phyloP scores from a whole-genome alignment of 2,329 filamentous ascomycete species.

The Pleochaeta shiraiana region DNA sequence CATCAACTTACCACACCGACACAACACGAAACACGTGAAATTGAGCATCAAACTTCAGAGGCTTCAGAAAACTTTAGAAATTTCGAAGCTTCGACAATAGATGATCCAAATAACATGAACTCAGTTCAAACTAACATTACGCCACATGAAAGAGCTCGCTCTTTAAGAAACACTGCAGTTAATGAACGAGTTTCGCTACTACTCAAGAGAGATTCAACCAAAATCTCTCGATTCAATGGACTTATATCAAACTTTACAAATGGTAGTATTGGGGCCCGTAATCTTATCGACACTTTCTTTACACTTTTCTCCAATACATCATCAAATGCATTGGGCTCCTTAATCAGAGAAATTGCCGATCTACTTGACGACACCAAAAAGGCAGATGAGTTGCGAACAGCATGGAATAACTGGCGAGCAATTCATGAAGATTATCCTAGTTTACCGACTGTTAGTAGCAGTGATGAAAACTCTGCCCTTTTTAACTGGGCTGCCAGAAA shows the following conservation, averaged over 20 bases:
- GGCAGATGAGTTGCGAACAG: constrained; percentile 48
- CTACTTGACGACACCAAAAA: constrained; percentile 72
- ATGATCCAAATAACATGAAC: constrained; percentile 31
- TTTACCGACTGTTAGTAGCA: constrained; percentile 49
- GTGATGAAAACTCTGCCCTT: constrained; percentile 19
- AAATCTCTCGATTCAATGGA: constrained; percentile 55
- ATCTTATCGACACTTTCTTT: constrained; percentile 75
- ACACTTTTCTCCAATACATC: constrained; percentile 60
- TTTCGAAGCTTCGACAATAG: constrained; percentile 10
- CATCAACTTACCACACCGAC: constrained; percentile 31
- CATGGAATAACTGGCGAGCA: constrained; percentile 89
- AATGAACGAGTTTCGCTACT: constrained; percentile 68
- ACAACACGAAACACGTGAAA: constrained; percentile 22
- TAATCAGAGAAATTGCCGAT: constrained; percentile 80
- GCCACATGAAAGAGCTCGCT: constrained; percentile 60
- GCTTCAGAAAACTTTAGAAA: constrained; percentile 10
- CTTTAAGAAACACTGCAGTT: constrained; percentile 62
- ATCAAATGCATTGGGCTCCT: constrained; percentile 61
- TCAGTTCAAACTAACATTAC: constrained; percentile 28
- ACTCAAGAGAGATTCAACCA: constrained; percentile 52
- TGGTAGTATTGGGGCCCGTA: constrained; percentile 43
- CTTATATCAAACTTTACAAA: constrained; percentile 61
- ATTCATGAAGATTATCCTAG: constrained; percentile 94
- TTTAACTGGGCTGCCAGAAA: constrained; percentile 17
- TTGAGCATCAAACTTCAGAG: constrained; percentile 7